These are phyloP conservation scores for Daldinia sp. DNA, from an alignment of 2,329 filamentous ascomycete genomes.

Conservation along the genomic window DNA sequence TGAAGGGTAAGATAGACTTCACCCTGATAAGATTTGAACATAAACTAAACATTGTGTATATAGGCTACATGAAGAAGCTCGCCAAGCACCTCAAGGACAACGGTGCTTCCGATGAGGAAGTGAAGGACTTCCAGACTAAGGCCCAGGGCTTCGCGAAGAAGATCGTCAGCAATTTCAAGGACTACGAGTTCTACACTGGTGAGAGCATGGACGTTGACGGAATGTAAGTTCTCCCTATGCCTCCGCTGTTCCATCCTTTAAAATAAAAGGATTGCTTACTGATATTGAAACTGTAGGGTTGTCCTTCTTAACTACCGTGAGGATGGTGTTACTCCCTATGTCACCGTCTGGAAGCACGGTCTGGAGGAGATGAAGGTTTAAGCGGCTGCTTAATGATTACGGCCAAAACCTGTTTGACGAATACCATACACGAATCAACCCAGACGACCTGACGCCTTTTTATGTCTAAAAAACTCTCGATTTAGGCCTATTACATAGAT, in stretches of 20 bases:
- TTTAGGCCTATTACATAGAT: constrained; percentile 42
- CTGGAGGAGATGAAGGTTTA: constrained; percentile 93
- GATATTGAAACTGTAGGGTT: constrained; percentile 67
- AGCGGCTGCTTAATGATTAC: constrained; percentile 43
- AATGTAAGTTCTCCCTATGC: constrained; percentile 75
- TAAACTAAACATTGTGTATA: constrained; percentile 14
- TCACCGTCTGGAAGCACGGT: constrained; percentile 96
- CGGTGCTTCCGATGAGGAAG: constrained; percentile 70
- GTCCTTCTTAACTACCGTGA: constrained; percentile 97
- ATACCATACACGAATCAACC: constrained; percentile 39
- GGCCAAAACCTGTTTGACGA: constrained; percentile 28
- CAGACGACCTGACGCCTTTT: constrained; percentile 39
- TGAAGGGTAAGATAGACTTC: constrained; percentile 75
- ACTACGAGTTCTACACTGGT: constrained; percentile 95
- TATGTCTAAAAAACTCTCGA: constrained; percentile 35
- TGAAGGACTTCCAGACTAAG: constrained; percentile 84
- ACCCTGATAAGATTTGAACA: background rate
- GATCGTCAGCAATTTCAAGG: constrained; percentile 87
- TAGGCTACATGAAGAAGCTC: constrained; percentile 92
- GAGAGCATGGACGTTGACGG: constrained; percentile 92
- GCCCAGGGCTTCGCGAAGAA: constrained; percentile 82
- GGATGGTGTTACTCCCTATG: constrained; percentile 90
- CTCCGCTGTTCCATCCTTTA: constrained; percentile 8
- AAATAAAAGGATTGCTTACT: constrained; percentile 14
- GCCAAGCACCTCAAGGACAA: constrained; percentile 76